A percentile compares a stretch with the other conserved stretches of the same genome.
Evolutionary conservation across 2,329 filamentous ascomycete species (phyloP).

Genomic region (Epichloe amarillans): DNA sequence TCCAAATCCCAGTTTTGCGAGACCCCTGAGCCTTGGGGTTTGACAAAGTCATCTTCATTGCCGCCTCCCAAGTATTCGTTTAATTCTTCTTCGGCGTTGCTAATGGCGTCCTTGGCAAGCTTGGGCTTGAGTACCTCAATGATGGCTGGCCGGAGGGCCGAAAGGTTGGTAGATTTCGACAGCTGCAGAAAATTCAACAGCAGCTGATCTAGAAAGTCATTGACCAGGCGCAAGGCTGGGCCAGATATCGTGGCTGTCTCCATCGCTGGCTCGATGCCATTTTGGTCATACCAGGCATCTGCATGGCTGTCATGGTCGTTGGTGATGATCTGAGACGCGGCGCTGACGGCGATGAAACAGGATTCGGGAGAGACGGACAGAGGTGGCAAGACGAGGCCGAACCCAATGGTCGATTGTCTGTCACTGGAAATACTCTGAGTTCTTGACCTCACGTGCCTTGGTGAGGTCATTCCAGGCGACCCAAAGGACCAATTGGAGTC

Average conservation of each 20-base stretch:
- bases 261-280: slow-evolving; percentile 49
- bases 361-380: slow-evolving; percentile 59
- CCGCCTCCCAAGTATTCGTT: slow-evolving; percentile 72
- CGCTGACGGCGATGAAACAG: slow-evolving; percentile 75
- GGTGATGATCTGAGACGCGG: slow-evolving; percentile 83
- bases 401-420: slow-evolving; percentile 45
- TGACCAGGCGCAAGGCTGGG: slow-evolving; percentile 64
- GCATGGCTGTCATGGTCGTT: slow-evolving; percentile 70
- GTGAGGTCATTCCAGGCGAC: slow-evolving; percentile 20
- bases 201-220: slow-evolving; percentile 85
- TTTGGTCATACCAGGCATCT: slow-evolving; percentile 55
- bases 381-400: slow-evolving; percentile 53
- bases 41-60: slow-evolving; percentile 57
- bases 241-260: slow-evolving; percentile 62
- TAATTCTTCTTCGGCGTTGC: slow-evolving; percentile 74
- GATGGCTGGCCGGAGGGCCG: slow-evolving; percentile 66
- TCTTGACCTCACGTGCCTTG: slow-evolving; percentile 29
- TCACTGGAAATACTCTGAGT: slow-evolving; percentile 60
- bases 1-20: slow-evolving; percentile 73
- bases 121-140: slow-evolving; percentile 79
- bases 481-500: not conserved
- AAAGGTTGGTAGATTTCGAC: slow-evolving; percentile 64
- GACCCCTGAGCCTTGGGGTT: slow-evolving; percentile 34
- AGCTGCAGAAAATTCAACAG: slow-evolving; percentile 79
- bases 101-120: slow-evolving; percentile 72